Evolutionary conservation across 73 alveolate species (phyloP).

Genomic region (Uronychia binucleata): DNA sequence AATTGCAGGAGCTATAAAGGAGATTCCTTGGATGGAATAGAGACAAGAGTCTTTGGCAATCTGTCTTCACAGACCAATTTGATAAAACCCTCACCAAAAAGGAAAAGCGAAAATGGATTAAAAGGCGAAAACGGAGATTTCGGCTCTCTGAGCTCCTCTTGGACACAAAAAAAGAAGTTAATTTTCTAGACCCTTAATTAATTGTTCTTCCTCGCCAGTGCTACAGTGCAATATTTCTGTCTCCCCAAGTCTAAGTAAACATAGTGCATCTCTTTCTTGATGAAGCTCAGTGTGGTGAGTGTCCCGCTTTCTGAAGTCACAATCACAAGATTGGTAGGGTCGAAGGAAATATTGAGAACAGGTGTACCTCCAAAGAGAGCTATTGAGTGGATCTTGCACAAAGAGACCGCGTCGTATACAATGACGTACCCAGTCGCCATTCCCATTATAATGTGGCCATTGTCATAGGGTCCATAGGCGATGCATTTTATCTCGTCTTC

Average conservation of each 20-base stretch:
- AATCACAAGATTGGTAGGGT: constrained; percentile 31
- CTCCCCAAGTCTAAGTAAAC: constrained; percentile 41
- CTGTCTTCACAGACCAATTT: neutral
- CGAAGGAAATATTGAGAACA: constrained; percentile 15
- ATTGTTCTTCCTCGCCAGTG: constrained; percentile 12
- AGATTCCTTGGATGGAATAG: neutral
- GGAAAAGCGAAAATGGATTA: neutral
- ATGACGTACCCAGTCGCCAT: constrained; percentile 14
- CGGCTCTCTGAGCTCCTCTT: neutral
- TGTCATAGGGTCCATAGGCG: constrained; percentile 44
- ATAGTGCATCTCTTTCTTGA: constrained; percentile 36
- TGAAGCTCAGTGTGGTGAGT: constrained; percentile 12
- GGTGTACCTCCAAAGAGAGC: constrained; percentile 5
- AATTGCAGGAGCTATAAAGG: neutral
- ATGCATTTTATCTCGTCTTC: constrained; percentile 15
- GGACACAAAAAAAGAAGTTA: neutral
- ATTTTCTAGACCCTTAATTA: neutral
- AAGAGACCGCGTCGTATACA: constrained; percentile 9
- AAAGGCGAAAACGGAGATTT: neutral
- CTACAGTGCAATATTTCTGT: constrained; percentile 35
- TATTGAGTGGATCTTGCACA: neutral
- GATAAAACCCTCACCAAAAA: neutral
- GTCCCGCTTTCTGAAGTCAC: constrained; percentile 14
- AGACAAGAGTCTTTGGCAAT: neutral
- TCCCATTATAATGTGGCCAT: constrained; percentile 38